Evolutionary conservation across 169 alveolate genomes (phyloP).

Genomic region (Cryptosporidium meleagridis): DNA sequence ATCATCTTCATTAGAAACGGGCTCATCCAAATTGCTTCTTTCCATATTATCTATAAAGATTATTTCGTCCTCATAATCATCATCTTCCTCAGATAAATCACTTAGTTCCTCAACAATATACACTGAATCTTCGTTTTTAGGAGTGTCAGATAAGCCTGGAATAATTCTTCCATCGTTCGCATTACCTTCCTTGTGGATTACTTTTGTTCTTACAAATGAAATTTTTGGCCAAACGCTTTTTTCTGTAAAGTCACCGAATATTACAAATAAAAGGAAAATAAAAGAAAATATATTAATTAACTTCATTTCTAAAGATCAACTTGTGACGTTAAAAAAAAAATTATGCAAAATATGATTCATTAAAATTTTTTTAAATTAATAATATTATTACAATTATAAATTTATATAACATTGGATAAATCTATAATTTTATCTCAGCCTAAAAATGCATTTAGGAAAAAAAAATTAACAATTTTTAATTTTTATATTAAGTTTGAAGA

Average conservation of each 20-base stretch:
- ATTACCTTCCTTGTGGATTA: neutral
- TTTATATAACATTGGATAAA: constrained; percentile 8
- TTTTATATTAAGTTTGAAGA: too few relatives aligned
- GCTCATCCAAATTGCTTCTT: neutral
- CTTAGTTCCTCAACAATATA: neutral
- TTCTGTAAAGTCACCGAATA: neutral
- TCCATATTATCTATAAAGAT: neutral
- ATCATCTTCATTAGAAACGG: neutral
- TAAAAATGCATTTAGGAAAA: neutral
- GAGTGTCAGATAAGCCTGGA: neutral
- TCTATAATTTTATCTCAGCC: neutral
- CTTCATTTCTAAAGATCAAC: neutral
- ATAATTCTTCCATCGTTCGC: neutral
- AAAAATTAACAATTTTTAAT: neutral
- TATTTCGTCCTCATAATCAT: neutral
- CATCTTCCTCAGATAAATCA: neutral
- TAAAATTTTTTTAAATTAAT: neutral
- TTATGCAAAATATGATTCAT: neutral
- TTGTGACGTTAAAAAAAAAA: neutral
- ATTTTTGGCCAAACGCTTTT: neutral
- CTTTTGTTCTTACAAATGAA: neutral
- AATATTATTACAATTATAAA: constrained; percentile 2
- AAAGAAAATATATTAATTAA: neutral
- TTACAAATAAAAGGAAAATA: neutral
- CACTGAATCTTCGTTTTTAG: neutral